These are phyloP conservation scores for Pezicula carpinea DNA, from an alignment of 2,329 filamentous ascomycete genomes.

Conservation along the genomic window DNA sequence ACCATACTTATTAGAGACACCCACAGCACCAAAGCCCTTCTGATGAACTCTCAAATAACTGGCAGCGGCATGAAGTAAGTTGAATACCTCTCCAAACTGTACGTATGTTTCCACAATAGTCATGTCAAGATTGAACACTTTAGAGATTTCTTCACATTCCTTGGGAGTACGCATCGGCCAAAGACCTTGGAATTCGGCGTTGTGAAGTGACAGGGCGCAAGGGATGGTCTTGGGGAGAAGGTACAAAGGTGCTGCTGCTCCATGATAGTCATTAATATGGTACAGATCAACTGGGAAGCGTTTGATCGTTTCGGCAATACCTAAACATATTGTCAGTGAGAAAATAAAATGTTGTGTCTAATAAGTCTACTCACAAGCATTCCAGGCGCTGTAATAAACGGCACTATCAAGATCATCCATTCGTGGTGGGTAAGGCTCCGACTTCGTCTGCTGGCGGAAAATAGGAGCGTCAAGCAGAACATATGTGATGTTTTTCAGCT, in stretches of 20 bases:
- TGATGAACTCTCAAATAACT: slow-evolving; percentile 64
- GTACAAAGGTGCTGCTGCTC: slow-evolving; percentile 58
- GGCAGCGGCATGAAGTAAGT: slow-evolving; percentile 60
- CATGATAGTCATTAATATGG: slow-evolving; percentile 62
- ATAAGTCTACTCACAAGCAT: slow-evolving; percentile 24
- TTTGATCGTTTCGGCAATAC: slow-evolving; percentile 57
- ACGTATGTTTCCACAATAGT: slow-evolving; percentile 55
- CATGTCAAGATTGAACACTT: slow-evolving; percentile 56
- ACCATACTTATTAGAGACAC: slow-evolving; percentile 64
- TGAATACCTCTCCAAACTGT: slow-evolving; percentile 65
- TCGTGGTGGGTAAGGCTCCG: slow-evolving; percentile 58
- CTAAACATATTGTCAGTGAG: slow-evolving; percentile 30
- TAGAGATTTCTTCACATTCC: slow-evolving; percentile 58
- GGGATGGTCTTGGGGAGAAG: slow-evolving; percentile 59
- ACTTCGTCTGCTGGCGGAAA: slow-evolving; percentile 58
- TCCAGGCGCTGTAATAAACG: slow-evolving; percentile 66
- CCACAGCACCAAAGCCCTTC: slow-evolving; percentile 62
- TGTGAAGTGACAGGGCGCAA: slow-evolving; percentile 59
- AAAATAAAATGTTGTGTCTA: too few relatives aligned
- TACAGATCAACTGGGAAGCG: slow-evolving; percentile 59
- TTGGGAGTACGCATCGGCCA: slow-evolving; percentile 61
- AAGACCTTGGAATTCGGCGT: slow-evolving; percentile 63
- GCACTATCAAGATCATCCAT: slow-evolving; percentile 66
- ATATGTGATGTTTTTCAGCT: slow-evolving; percentile 60
- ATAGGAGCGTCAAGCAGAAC: slow-evolving; percentile 62